A percentile compares a stretch with the other conserved stretches of the same genome.
phyloP scores from a whole-genome alignment of 2,329 filamentous ascomycete species.

The Canariomyces notabilis region DNA sequence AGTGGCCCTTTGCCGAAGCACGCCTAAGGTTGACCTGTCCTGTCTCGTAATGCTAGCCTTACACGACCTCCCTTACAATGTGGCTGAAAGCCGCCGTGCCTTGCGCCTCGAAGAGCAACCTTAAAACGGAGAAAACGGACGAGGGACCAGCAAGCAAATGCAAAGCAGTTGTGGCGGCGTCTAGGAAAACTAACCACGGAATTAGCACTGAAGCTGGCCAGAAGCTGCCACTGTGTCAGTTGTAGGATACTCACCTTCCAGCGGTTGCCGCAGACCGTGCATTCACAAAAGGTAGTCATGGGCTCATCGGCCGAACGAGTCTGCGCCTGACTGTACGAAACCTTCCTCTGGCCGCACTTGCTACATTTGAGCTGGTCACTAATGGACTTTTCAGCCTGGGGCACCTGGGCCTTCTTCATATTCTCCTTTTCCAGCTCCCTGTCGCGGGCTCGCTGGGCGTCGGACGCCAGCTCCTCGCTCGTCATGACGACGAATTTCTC shows the following conservation, averaged over 20 bases:
- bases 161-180: background rate
- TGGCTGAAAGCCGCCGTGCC: background rate
- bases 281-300: conserved; percentile 72
- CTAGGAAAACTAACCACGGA: conserved; percentile 28
- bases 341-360: conserved; percentile 88
- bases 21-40: background rate
- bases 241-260: conserved; percentile 57
- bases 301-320: conserved; percentile 94
- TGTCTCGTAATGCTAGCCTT: background rate
- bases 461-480: conserved; percentile 85
- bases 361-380: conserved; percentile 82
- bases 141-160: background rate
- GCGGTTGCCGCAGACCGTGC: conserved; percentile 62
- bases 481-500: conserved; percentile 79
- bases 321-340: conserved; percentile 94
- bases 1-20: background rate
- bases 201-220: conserved; percentile 7
- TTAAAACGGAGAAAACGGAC: background rate
- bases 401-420: conserved; percentile 94
- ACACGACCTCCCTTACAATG: background rate
- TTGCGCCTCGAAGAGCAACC: background rate
- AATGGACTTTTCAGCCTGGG: conserved; percentile 86
- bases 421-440: conserved; percentile 79
- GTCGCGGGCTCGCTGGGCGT: conserved; percentile 72
- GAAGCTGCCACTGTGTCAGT: background rate